Conservation (phyloP, 257 asterid genomes). For the Capsicum baccatum region DNA sequence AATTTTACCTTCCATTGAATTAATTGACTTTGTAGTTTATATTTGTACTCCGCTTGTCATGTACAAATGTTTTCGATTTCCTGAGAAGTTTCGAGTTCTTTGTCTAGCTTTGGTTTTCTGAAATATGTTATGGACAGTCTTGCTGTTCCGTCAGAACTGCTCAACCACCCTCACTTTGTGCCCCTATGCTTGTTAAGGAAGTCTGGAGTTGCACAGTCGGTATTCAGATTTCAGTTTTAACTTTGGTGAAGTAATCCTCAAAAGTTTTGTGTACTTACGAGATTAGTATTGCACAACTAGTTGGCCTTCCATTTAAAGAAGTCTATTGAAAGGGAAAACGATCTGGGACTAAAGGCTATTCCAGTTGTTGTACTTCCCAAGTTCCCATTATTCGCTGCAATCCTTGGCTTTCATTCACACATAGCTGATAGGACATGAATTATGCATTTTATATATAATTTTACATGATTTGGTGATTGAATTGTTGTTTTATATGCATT, state of each 20-base stretch:
- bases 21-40: background rate
- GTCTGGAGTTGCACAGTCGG: background rate
- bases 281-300: conserved; percentile 3
- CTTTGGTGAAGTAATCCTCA: background rate
- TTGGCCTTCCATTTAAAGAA: background rate
- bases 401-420: background rate
- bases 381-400: background rate
- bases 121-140: background rate
- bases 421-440: background rate
- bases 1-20: background rate
- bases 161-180: background rate
- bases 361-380: background rate
- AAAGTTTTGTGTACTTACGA: background rate
- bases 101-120: conserved; percentile 20
- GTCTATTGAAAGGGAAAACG: background rate
- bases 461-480: background rate
- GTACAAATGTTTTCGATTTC: background rate
- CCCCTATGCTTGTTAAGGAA: conserved; percentile 17
- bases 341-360: background rate
- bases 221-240: background rate
- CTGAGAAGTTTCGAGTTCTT: background rate
- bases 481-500: conserved; percentile 6
- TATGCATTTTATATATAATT: background rate
- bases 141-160: background rate
- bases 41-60: background rate